Evolutionary conservation across 1,139 yeast genomes (phyloP).

Genomic region (Geotrichum fermentans): DNA sequence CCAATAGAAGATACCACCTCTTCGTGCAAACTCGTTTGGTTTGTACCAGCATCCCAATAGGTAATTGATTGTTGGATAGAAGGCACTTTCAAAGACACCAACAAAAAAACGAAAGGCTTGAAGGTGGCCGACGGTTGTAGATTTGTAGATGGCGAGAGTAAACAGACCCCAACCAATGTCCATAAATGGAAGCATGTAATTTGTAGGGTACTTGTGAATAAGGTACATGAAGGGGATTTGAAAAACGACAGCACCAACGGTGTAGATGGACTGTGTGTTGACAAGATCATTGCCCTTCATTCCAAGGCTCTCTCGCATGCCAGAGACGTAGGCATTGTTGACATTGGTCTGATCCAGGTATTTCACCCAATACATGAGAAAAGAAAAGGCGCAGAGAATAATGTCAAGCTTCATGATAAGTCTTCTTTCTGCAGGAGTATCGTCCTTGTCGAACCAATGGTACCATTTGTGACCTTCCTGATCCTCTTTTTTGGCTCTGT

Average conservation of each 20-base stretch:
- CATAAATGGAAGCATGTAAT: slow-evolving; percentile 52
- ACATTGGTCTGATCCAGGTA: slow-evolving; percentile 54
- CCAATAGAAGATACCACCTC: slow-evolving; percentile 57
- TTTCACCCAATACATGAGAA: slow-evolving; percentile 67
- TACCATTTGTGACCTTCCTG: slow-evolving; percentile 41
- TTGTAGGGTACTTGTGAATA: slow-evolving; percentile 46
- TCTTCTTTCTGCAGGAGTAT: slow-evolving; percentile 49
- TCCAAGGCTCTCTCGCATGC: slow-evolving; percentile 53
- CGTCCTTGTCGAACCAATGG: slow-evolving; percentile 58
- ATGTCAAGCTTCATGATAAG: slow-evolving; percentile 60
- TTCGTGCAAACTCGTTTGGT: slow-evolving; percentile 53
- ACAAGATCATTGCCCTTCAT: slow-evolving; percentile 66
- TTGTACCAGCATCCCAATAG: slow-evolving; percentile 60
- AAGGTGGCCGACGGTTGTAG: slow-evolving; percentile 45
- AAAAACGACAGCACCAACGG: slow-evolving; percentile 54
- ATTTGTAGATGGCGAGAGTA: slow-evolving; percentile 52
- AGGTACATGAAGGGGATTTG: slow-evolving; percentile 45
- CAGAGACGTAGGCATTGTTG: slow-evolving; percentile 66
- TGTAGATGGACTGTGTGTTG: slow-evolving; percentile 54
- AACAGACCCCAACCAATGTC: slow-evolving; percentile 65
- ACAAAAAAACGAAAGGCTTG: slow-evolving; percentile 57
- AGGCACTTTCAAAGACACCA: slow-evolving; percentile 60
- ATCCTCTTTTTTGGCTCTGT: slow-evolving; percentile 28
- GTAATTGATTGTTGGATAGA: slow-evolving; percentile 57
- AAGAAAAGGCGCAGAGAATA: slow-evolving; percentile 53